These are phyloP conservation scores for Betula pendula DNA, from an alignment of 306 rosid genomes.

Conservation along the genomic window DNA sequence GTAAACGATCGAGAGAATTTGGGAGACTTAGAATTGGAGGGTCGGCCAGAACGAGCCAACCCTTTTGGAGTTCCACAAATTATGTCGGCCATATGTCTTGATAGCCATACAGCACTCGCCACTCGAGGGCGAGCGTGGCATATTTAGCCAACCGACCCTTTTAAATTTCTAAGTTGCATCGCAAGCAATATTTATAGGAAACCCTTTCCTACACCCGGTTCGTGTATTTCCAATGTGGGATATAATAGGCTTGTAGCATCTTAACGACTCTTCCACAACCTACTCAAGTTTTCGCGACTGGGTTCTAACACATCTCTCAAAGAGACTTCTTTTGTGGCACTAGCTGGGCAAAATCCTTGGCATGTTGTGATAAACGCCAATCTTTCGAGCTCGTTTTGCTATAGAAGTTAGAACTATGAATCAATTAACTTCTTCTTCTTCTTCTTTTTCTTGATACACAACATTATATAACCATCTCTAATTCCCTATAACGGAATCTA, in stretches of 20 bases:
- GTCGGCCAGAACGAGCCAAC: slow-evolving; percentile 60
- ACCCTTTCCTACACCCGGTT: neutral
- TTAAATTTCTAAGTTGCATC: fast-evolving
- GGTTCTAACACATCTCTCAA: neutral
- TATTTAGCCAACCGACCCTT: slow-evolving; percentile 93
- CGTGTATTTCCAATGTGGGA: slow-evolving; percentile 11
- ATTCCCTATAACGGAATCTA: no score
- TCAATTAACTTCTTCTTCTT: no score
- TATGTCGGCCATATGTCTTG: slow-evolving; percentile 91
- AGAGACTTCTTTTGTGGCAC: neutral
- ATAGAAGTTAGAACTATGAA: no score
- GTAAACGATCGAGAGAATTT: no score
- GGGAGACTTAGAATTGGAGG: no score
- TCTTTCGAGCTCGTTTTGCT: no score
- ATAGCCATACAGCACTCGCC: slow-evolving; percentile 82
- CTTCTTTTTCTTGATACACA: no score
- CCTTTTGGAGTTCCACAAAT: slow-evolving; percentile 54
- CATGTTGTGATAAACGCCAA: neutral
- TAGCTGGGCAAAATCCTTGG: neutral
- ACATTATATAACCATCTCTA: no score
- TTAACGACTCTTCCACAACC: fast-evolving
- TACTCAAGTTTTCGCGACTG: no score
- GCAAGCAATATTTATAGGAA: neutral
- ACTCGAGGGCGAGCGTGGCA: slow-evolving; percentile 53
- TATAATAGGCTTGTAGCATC: neutral